Conservation (phyloP, 495 filamentous ascomycete genomes). For the Penicillium simplicissimum region DNA sequence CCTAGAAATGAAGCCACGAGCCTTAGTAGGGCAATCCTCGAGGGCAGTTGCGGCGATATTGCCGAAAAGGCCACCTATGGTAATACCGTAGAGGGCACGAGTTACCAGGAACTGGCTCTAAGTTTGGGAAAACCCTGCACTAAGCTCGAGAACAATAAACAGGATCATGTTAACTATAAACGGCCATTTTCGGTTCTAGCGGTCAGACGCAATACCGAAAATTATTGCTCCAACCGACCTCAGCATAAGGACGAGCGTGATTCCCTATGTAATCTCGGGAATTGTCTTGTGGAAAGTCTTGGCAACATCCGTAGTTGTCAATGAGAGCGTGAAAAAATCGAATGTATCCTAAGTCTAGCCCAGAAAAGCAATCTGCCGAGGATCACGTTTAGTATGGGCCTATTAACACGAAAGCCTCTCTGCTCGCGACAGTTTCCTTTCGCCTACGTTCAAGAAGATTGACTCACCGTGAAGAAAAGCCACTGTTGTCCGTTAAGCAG, state of each 20-base stretch:
- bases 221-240: slow-evolving; percentile 65
- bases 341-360: slow-evolving; percentile 79
- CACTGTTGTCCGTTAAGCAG: no score
- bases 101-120: slow-evolving; percentile 69
- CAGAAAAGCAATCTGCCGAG: slow-evolving; percentile 48
- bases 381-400: no score
- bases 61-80: slow-evolving; percentile 79
- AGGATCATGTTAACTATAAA: slow-evolving; percentile 71
- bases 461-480: no score
- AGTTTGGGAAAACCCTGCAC: slow-evolving; percentile 67
- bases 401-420: no score
- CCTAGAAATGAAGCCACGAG: slow-evolving; percentile 67
- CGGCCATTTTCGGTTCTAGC: slow-evolving; percentile 76
- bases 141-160: slow-evolving; percentile 70
- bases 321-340: slow-evolving; percentile 78
- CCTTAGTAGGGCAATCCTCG: slow-evolving; percentile 69
- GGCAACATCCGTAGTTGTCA: slow-evolving; percentile 63
- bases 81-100: slow-evolving; percentile 71
- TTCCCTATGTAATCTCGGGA: slow-evolving; percentile 75
- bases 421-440: no score
- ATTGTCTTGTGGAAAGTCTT: slow-evolving; percentile 59
- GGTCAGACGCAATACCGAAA: slow-evolving; percentile 69
- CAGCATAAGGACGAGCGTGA: slow-evolving; percentile 76
- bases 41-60: slow-evolving; percentile 75
- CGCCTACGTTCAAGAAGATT: no score